Percentiles rank a stretch among this genome's conserved stretches.
phyloP scores from a whole-genome alignment of 352 stramenopile species.

The Globisporangium uncinulatum region DNA sequence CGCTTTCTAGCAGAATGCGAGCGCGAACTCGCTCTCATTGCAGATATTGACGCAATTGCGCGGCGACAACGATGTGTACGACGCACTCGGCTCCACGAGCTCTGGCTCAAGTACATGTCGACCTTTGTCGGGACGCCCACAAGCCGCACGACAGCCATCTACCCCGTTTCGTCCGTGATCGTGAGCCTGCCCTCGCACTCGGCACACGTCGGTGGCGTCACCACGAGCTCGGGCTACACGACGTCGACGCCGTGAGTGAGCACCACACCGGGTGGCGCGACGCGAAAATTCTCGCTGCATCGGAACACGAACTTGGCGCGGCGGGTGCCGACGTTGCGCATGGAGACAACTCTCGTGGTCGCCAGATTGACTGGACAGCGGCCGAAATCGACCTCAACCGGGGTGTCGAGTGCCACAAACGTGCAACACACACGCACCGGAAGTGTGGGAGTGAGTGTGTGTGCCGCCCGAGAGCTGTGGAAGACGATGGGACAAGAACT shows the following conservation, averaged over 20 bases:
- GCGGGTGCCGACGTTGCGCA: constrained; percentile 86
- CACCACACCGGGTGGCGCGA: constrained; percentile 52
- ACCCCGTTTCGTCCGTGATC: constrained; percentile 76
- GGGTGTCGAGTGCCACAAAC: constrained; percentile 84
- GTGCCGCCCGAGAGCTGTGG: neutral
- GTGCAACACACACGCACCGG: constrained; percentile 82
- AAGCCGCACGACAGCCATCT: constrained; percentile 66
- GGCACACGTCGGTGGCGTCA: constrained; percentile 29
- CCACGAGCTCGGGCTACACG: constrained; percentile 76
- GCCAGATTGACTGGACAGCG: constrained; percentile 83
- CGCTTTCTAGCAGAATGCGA: neutral
- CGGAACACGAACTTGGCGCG: constrained; percentile 72
- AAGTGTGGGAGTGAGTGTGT: constrained; percentile 50
- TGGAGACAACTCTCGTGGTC: constrained; percentile 72
- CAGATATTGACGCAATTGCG: constrained; percentile 88
- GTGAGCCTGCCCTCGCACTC: constrained; percentile 68
- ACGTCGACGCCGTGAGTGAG: constrained; percentile 47
- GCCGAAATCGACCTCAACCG: constrained; percentile 86
- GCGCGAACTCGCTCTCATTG: constrained; percentile 90
- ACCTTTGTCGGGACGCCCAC: constrained; percentile 75
- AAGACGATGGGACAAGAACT: too few species aligned
- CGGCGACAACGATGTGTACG: constrained; percentile 91
- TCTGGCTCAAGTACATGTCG: constrained; percentile 87
- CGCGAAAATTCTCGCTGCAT: constrained; percentile 48
- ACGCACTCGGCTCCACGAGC: constrained; percentile 74